Percentiles rank a stretch among this genome's conserved stretches.
Conservation (phyloP, 1,284 basidiomycete species). For the Austroboletus niveus region DNA sequence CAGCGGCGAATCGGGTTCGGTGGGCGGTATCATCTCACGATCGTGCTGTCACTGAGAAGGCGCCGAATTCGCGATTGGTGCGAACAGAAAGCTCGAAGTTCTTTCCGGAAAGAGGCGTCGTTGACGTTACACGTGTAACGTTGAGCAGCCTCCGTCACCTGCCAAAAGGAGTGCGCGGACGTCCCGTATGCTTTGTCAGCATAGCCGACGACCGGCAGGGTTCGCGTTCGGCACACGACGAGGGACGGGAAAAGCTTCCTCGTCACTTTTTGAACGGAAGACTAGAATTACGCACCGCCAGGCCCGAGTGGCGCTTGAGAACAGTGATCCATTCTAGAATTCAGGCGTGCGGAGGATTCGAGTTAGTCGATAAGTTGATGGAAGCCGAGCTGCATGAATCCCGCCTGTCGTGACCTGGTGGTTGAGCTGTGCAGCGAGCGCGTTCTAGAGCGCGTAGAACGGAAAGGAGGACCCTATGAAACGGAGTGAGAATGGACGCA, state of each 20-base stretch:
- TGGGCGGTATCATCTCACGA: conserved; percentile 1
- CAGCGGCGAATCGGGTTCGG: neutral
- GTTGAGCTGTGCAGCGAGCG: neutral
- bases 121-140: conserved; percentile 32
- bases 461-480: conserved; percentile 6
- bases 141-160: conserved; percentile 11
- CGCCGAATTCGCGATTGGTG: conserved; percentile 6
- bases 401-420: neutral
- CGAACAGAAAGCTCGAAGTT: neutral
- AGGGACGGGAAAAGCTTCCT: neutral
- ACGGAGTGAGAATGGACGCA: neutral
- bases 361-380: conserved; percentile 5
- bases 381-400: conserved; percentile 1
- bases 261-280: neutral
- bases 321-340: conserved; percentile 10
- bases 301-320: neutral
- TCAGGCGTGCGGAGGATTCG: neutral
- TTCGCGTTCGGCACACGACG: neutral
- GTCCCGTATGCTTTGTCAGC: conserved; percentile 10
- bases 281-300: conserved; percentile 3
- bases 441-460: neutral
- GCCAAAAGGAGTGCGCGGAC: neutral
- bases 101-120: conserved; percentile 5
- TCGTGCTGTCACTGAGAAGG: neutral
- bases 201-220: conserved; percentile 1